Evolutionary conservation across 1,284 basidiomycete species (phyloP).

Genomic region (Xerocomus cyaneibrunnescens): DNA sequence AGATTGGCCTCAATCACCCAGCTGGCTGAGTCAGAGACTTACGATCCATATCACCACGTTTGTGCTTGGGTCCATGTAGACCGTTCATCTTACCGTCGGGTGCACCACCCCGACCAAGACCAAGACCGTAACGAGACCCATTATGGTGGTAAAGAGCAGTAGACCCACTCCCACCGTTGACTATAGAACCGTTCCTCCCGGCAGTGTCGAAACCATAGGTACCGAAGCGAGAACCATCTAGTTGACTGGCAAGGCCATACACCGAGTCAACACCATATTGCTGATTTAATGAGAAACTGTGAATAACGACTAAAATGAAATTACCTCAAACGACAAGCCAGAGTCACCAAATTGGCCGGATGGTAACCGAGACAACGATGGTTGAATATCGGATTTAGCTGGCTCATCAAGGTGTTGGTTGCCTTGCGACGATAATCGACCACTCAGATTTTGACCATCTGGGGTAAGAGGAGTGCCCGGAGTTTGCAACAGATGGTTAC

Average conservation of each 20-base stretch:
- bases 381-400: constrained; percentile 57
- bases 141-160: constrained; percentile 81
- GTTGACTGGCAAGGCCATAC: constrained; percentile 52
- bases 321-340: constrained; percentile 57
- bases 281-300: constrained; percentile 24
- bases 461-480: constrained; percentile 68
- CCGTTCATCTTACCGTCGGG: constrained; percentile 82
- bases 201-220: constrained; percentile 63
- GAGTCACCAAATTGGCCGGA: constrained; percentile 59
- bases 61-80: constrained; percentile 88
- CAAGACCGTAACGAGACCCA: constrained; percentile 72
- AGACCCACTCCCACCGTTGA: constrained; percentile 63
- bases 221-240: constrained; percentile 58
- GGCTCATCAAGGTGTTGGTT: constrained; percentile 50
- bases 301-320: not conserved
- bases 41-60: constrained; percentile 90
- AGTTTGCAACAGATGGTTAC: constrained; percentile 56
- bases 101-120: constrained; percentile 51
- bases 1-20: too few relatives aligned
- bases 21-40: constrained; percentile 60
- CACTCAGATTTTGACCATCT: constrained; percentile 57
- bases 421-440: constrained; percentile 57
- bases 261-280: constrained; percentile 62
- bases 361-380: constrained; percentile 65
- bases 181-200: constrained; percentile 39